These are phyloP conservation scores for Fraxinus baroniana DNA, from an alignment of 305 asterid species.

Conservation along the genomic window DNA sequence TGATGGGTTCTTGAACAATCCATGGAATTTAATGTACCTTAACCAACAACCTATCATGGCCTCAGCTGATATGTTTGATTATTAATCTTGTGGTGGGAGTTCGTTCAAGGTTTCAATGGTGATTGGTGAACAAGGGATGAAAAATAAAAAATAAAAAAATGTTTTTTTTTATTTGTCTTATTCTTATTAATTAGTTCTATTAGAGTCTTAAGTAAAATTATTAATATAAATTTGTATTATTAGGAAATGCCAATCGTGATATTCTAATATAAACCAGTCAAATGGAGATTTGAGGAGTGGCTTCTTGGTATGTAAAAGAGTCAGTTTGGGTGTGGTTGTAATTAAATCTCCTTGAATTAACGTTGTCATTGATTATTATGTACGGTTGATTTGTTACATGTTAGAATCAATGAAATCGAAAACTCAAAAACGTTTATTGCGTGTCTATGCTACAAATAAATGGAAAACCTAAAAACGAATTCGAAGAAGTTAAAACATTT, in stretches of 20 bases:
- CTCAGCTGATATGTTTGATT: slow-evolving; percentile 53
- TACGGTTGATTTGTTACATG: too few species aligned
- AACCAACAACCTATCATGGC: slow-evolving; percentile 39
- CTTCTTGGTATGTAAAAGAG: background rate
- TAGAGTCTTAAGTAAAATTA: background rate
- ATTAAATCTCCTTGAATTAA: background rate
- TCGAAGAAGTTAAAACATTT: background rate
- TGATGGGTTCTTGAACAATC: slow-evolving; percentile 36
- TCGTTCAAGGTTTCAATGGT: background rate
- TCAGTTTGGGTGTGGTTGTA: background rate
- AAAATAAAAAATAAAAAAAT: too few species aligned
- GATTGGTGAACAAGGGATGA: too few species aligned
- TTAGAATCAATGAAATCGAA: background rate
- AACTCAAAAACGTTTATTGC: too few species aligned
- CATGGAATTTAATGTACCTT: slow-evolving; percentile 44
- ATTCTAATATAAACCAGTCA: background rate
- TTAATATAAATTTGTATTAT: background rate
- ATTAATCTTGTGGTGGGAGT: slow-evolving; percentile 1
- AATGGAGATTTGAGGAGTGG: background rate
- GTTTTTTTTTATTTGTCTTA: slow-evolving; percentile 1
- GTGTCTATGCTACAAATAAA: too few species aligned
- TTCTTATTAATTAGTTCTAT: slow-evolving; percentile 15
- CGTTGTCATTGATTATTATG: background rate
- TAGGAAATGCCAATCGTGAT: background rate
- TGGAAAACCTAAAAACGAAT: background rate